Percentiles rank a stretch among this genome's conserved stretches.
Conservation (phyloP, 257 asterid genomes). For the Solanum raphanifolium region DNA sequence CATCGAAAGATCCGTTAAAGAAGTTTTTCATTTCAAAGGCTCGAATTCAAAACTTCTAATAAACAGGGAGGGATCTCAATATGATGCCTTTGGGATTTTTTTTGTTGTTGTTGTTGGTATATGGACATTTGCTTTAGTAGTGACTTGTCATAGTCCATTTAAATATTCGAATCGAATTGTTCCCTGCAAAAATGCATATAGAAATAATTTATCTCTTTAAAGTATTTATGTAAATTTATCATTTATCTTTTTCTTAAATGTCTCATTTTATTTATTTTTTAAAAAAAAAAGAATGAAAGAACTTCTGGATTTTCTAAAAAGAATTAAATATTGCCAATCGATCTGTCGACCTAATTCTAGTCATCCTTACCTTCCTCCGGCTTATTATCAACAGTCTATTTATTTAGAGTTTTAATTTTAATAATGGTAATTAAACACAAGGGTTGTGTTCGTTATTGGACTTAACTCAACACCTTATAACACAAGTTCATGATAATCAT, state of each 20-base stretch:
- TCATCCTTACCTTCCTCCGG: no score
- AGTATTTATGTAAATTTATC: background rate
- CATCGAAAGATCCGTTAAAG: background rate
- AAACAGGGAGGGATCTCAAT: background rate
- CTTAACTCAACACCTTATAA: no score
- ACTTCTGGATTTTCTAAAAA: no score
- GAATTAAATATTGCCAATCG: no score
- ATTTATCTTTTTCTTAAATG: background rate
- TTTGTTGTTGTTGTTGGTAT: background rate
- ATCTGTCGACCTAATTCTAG: background rate
- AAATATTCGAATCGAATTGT: background rate
- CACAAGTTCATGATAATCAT: background rate
- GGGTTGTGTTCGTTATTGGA: no score
- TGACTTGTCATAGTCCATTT: background rate
- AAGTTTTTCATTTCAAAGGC: background rate
- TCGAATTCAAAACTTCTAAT: background rate
- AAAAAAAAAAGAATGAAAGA: no score
- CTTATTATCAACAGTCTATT: background rate
- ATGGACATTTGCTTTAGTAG: background rate
- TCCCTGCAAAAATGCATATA: background rate
- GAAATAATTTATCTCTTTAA: background rate
- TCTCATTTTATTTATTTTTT: background rate
- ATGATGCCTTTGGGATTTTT: background rate
- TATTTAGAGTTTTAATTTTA: background rate
- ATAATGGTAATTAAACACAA: background rate